These are phyloP conservation scores for Candida neerlandica DNA, from an alignment of 1,139 yeast species.

Conservation along the genomic window DNA sequence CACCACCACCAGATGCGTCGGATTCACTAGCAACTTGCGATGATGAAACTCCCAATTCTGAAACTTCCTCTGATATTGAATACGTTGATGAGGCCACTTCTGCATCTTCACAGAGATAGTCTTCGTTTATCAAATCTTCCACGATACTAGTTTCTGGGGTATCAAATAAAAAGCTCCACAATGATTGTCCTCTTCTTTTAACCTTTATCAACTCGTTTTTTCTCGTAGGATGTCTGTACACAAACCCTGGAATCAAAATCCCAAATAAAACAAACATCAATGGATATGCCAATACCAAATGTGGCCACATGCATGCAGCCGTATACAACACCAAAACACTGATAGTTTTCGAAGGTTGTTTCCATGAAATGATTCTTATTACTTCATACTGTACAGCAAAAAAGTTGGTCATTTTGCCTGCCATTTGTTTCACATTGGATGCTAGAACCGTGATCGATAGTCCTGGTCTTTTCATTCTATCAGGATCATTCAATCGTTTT, in stretches of 20 bases:
- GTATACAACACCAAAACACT: slow-evolving; percentile 56
- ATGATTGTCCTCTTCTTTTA: slow-evolving; percentile 56
- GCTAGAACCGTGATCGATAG: slow-evolving; percentile 53
- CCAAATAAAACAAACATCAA: slow-evolving; percentile 57
- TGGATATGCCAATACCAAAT: slow-evolving; percentile 66
- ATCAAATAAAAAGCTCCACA: slow-evolving; percentile 52
- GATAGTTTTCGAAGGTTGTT: slow-evolving; percentile 59
- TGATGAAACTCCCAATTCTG: slow-evolving; percentile 11
- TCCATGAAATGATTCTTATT: slow-evolving; percentile 63
- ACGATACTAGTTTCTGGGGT: slow-evolving; percentile 43
- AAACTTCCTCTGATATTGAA: slow-evolving; percentile 14
- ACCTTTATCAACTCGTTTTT: slow-evolving; percentile 46
- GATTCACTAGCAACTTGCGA: slow-evolving; percentile 11
- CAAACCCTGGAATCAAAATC: slow-evolving; percentile 71
- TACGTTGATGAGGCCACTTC: slow-evolving; percentile 14
- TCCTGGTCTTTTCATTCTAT: slow-evolving; percentile 46
- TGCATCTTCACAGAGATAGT: slow-evolving; percentile 14
- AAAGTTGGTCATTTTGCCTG: slow-evolving; percentile 53
- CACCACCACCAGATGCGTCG: slow-evolving; percentile 4
- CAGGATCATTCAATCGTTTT: slow-evolving; percentile 46
- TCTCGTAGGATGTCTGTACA: slow-evolving; percentile 66
- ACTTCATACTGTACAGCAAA: slow-evolving; percentile 60
- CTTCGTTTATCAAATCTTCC: slow-evolving; percentile 37
- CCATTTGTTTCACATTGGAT: slow-evolving; percentile 53
- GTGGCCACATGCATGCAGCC: slow-evolving; percentile 68